Evolutionary conservation across 495 filamentous ascomycete genomes (phyloP), one percentile per base, ranked within the genome.

Genomic region (Choiromyces venosus): DNA sequence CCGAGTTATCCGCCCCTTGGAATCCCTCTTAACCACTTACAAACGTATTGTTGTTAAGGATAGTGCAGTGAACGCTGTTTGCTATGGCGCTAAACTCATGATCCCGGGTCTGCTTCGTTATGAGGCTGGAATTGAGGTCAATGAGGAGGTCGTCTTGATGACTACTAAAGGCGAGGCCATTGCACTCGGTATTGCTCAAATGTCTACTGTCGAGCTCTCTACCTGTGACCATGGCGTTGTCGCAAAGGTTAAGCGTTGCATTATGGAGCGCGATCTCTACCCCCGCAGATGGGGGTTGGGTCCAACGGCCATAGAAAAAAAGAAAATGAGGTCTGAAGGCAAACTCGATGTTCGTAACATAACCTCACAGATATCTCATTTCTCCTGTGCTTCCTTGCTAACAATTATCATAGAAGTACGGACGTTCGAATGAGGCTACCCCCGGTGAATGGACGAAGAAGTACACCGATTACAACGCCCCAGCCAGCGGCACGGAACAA

Each of bases 151-250:
- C 81, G 93, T 99, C 37, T 84, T 99, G 61, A 97, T 98, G 88
- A 97, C 94, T 38, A 97, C 94, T 72, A 99, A 99, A 87, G 95
- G 95, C 73, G 95, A 99, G 84, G 95, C 95, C 33, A 97, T 99
- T 78, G 95, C 95, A 66, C 87, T 98, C 52, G 95, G 91, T 79
- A 94, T 97, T 79, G 93, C 95, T 25, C 92, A 94, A 84, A 98
- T 98, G 94, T 94, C 91, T 19, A 93, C 93, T 2, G 92, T 94
- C 70, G 92, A 96, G 83, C 89, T 99, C 80, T 89, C 91, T 14
- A 92, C 91, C 65, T 97, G 93, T 83, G 92, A 96, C 82, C 96
- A 99, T 83, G 96, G 96, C 76, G 91, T 96, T 40, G 94, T 98
- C 65, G 95, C 96, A 68, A 97, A 96, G 86, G 90, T 98, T 81